These are phyloP conservation scores for Fusarium sp. DNA, from an alignment of 2,329 filamentous ascomycete species.

Conservation along the genomic window DNA sequence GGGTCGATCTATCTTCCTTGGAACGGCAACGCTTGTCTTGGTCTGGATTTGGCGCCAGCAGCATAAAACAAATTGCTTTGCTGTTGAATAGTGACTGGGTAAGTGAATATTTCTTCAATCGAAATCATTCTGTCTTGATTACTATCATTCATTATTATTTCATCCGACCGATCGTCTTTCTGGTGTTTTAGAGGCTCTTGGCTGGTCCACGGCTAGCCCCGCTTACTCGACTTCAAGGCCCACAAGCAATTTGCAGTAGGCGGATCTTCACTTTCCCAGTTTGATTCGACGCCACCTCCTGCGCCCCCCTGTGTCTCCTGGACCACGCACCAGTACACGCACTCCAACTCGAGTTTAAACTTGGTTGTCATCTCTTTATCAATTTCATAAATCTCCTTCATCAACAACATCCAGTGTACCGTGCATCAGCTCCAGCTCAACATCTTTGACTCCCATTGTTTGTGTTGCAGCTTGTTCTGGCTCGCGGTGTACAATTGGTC, in stretches of 20 bases:
- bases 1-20: conserved; percentile 15
- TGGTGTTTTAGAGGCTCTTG: conserved; percentile 36
- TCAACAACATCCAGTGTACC: conserved; percentile 35
- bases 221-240: conserved; percentile 29
- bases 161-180: conserved; percentile 16
- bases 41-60: conserved; percentile 25
- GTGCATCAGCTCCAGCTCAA: conserved; percentile 22
- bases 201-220: conserved; percentile 33
- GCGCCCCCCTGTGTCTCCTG: conserved; percentile 46
- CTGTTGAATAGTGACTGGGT: conserved; percentile 22
- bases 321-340: conserved; percentile 38
- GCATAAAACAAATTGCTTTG: conserved; percentile 6
- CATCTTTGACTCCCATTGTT: conserved; percentile 24
- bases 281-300: conserved; percentile 50
- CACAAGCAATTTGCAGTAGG: conserved; percentile 49
- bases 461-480: conserved; percentile 26
- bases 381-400: conserved; percentile 36
- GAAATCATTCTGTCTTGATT: not conserved
- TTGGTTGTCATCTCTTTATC: conserved; percentile 29
- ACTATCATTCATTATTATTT: conserved; percentile 7
- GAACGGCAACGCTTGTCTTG: conserved; percentile 31
- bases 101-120: conserved; percentile 1
- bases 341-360: conserved; percentile 40
- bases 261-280: conserved; percentile 48
- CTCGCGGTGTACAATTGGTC: conserved; percentile 22